Base-by-base conservation (phyloP, 257 asterid genomes). In the Hygrophila difformis region DNA sequence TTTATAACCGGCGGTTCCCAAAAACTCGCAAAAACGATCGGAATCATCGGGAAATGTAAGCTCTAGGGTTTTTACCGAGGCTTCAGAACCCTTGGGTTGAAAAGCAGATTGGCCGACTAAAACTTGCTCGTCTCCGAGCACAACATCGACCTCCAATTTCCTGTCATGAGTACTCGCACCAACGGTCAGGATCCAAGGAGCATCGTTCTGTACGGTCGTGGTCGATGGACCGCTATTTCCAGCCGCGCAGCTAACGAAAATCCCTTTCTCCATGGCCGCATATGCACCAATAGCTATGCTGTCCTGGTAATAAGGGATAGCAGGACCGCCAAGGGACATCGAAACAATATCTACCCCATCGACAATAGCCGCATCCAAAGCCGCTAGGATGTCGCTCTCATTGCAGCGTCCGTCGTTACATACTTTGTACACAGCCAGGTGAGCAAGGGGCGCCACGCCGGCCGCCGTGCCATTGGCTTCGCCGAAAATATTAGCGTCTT, bases 401-500 rank as follows among this genome's bases (percentile, higher is more conserved):
- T 53, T 5, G 37, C 80, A 72, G 0, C 4, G 5, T 0, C 22
- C 35, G 1, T 0, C 2, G 0, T 0, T 4, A 21, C 81, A 73
- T 4, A 66, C 85, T 73, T 26, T 26, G 8, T 26, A 26, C 4
- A 5, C 8, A 8, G 31, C 31, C 8, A 26, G 4, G 8, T 26
- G 81, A 18, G 85, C 81, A 0, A 47, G 55, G 6, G 81, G 78
- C 0, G 81, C 78, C 7, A 63, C 21, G 3, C 85, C 81, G 2
- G 59, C 70, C 0, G 84, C 80, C 0, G 75, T 76, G n/a, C 81
- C 85, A 15, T 67, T 66, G 1, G 80, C 84, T 5, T 56, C 60
- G 0, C 84, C 81, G 3, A 62, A 66, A 0, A 72, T 57, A 29
- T 57, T 60, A 1, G 78, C 84, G 0, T 63, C 70, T 0, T 21